phyloP scores from a whole-genome alignment of 2,329 filamentous ascomycete species.

The Monosporascus cannonballus region DNA sequence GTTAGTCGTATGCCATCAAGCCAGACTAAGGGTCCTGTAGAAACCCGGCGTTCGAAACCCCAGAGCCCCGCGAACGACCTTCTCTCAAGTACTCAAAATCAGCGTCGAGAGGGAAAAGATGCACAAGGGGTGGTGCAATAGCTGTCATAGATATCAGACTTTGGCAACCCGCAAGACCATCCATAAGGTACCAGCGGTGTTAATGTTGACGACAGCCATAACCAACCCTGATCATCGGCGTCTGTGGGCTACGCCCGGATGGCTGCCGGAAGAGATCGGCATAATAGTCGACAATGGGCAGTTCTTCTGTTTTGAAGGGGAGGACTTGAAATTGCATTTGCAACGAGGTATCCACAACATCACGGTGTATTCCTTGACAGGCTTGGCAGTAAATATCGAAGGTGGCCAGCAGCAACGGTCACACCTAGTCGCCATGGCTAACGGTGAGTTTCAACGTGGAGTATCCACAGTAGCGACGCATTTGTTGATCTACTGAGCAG shows the following conservation, averaged over 20 bases:
- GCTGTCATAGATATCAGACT: constrained; percentile 85
- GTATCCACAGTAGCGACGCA: background rate
- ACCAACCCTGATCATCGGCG: constrained; percentile 66
- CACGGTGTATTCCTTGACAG: constrained; percentile 84
- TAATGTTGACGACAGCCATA: constrained; percentile 81
- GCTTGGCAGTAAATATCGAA: constrained; percentile 85
- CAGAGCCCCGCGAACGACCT: constrained; percentile 55
- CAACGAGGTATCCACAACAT: constrained; percentile 76
- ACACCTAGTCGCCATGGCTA: constrained; percentile 86
- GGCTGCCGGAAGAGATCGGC: constrained; percentile 90
- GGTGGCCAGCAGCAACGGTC: constrained; percentile 78
- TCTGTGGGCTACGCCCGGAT: constrained; percentile 84
- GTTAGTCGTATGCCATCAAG: background rate
- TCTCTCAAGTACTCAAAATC: constrained; percentile 86
- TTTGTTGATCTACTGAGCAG: constrained; percentile 29
- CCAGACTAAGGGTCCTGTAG: constrained; percentile 24
- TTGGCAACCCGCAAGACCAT: constrained; percentile 81
- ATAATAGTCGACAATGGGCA: constrained; percentile 87
- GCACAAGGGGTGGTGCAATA: constrained; percentile 87
- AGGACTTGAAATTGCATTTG: constrained; percentile 75
- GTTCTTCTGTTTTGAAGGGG: constrained; percentile 90
- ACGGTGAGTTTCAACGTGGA: constrained; percentile 49
- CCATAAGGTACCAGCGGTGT: constrained; percentile 72
- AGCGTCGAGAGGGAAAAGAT: constrained; percentile 87
- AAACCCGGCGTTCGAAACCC: constrained; percentile 43